These are phyloP conservation scores for Conringia planisiliqua DNA, from an alignment of 345 rosid species.

Conservation along the genomic window DNA sequence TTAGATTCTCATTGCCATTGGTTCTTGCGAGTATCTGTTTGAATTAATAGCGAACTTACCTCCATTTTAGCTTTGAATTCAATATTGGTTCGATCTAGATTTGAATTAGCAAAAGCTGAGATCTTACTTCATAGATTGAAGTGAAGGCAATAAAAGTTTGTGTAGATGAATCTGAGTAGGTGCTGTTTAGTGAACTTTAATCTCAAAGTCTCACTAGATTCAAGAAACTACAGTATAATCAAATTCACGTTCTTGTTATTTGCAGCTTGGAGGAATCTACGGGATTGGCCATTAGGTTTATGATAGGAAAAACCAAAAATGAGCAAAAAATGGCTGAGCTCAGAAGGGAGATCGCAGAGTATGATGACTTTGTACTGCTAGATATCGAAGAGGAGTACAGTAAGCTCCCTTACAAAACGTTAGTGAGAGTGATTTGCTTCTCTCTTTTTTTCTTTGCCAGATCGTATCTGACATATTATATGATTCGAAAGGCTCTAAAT, in stretches of 20 bases:
- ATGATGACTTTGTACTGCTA: constrained; percentile 75
- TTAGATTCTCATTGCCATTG: background rate
- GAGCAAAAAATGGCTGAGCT: constrained; percentile 59
- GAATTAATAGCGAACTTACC: background rate
- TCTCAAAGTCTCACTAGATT: background rate
- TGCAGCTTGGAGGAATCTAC: constrained; percentile 84
- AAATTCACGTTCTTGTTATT: background rate
- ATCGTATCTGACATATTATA: background rate
- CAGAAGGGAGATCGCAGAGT: constrained; percentile 62
- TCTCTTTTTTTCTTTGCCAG: background rate
- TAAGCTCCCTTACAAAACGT: constrained; percentile 98
- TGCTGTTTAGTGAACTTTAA: background rate
- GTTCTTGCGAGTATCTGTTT: background rate
- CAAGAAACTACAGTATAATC: background rate
- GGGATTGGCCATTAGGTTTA: constrained; percentile 75
- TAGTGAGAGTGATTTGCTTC: constrained; percentile 35
- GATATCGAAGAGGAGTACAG: constrained; percentile 97
- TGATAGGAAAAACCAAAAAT: constrained; percentile 68
- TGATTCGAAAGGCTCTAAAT: background rate
- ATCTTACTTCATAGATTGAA: background rate
- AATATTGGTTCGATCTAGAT: constrained; percentile 3
- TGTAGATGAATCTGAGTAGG: constrained; percentile 1
- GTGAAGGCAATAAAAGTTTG: background rate
- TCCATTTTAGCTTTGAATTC: background rate
- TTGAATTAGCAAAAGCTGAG: constrained; percentile 6